These are phyloP conservation scores for Globisporangium viniferum DNA, from an alignment of 352 stramenopile genomes.

Conservation along the genomic window DNA sequence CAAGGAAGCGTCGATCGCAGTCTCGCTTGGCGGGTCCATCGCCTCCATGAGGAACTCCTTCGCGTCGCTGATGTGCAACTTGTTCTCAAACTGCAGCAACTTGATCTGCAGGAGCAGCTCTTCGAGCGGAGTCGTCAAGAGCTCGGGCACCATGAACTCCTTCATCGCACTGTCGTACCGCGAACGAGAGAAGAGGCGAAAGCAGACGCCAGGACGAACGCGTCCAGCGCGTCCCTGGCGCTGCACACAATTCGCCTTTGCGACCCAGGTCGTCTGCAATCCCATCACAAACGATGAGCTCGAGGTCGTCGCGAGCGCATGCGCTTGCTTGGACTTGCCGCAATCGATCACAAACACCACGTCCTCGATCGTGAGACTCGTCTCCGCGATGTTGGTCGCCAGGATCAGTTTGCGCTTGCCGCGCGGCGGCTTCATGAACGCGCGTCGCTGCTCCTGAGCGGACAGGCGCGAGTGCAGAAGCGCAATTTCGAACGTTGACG, in stretches of 20 bases:
- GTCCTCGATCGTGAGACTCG: slow-evolving; percentile 95
- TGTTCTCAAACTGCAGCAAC: slow-evolving; percentile 71
- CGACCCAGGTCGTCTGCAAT: slow-evolving; percentile 84
- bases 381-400: slow-evolving; percentile 96
- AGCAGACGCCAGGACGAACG: slow-evolving; percentile 92
- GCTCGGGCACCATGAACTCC: slow-evolving; percentile 70
- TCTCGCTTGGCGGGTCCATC: slow-evolving; percentile 91
- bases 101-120: slow-evolving; percentile 76
- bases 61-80: slow-evolving; percentile 59
- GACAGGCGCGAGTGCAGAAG: slow-evolving; percentile 75
- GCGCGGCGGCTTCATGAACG: slow-evolving; percentile 56
- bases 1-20: slow-evolving; percentile 89
- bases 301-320: slow-evolving; percentile 53
- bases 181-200: slow-evolving; percentile 70
- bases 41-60: slow-evolving; percentile 90
- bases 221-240: slow-evolving; percentile 91
- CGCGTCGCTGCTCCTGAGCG: slow-evolving; percentile 61
- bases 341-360: slow-evolving; percentile 90
- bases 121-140: slow-evolving; percentile 70
- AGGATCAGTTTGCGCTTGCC: slow-evolving; percentile 84
- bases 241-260: slow-evolving; percentile 87
- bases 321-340: slow-evolving; percentile 80
- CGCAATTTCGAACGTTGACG: slow-evolving; percentile 59
- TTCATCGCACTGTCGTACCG: slow-evolving; percentile 71
- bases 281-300: slow-evolving; percentile 89